Conservation (phyloP, 106 monocot genomes). For the Amphibolis antarctica region DNA sequence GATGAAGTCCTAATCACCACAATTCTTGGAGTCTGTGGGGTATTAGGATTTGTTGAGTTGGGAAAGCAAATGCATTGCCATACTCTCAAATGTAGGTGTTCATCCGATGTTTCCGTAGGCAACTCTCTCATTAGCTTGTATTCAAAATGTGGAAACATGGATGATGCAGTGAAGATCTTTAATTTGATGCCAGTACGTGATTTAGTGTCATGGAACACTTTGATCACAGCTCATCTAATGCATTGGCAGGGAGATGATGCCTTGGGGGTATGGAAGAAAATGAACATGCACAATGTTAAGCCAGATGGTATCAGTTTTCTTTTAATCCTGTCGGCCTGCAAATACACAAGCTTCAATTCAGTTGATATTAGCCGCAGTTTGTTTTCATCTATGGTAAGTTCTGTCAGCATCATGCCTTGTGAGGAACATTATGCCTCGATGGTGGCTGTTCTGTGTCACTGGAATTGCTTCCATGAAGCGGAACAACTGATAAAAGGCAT, state of each 20-base stretch:
- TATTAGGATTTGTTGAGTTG: slow-evolving; percentile 42
- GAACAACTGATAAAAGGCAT: slow-evolving; percentile 37
- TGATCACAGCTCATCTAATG: slow-evolving; percentile 59
- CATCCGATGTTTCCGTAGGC: slow-evolving; percentile 21
- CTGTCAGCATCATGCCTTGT: slow-evolving; percentile 30
- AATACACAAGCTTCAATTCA: slow-evolving; percentile 42
- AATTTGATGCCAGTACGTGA: slow-evolving; percentile 44
- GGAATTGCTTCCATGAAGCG: slow-evolving; percentile 51
- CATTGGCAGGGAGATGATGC: slow-evolving; percentile 54
- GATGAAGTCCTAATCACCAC: slow-evolving; percentile 53
- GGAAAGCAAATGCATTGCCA: slow-evolving; percentile 63
- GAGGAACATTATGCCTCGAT: slow-evolving; percentile 66
- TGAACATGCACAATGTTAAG: slow-evolving; percentile 28
- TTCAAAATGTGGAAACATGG: slow-evolving; percentile 60
- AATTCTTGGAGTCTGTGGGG: slow-evolving; percentile 46
- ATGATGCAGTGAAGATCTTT: slow-evolving; percentile 39
- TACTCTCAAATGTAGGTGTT: slow-evolving; percentile 28
- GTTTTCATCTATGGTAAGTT: slow-evolving; percentile 40
- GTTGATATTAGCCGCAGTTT: slow-evolving; percentile 32
- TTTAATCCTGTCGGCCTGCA: slow-evolving; percentile 57
- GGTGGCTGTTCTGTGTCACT: slow-evolving; percentile 45
- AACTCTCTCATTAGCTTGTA: slow-evolving; percentile 77
- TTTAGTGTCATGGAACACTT: slow-evolving; percentile 64
- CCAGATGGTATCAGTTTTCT: slow-evolving; percentile 55
- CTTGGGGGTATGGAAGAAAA: slow-evolving; percentile 37